Evolutionary conservation across 108 stramenopile species (phyloP), one percentile per base, ranked within the genome.

Genomic region (Cyclostephanos invisitatus): DNA sequence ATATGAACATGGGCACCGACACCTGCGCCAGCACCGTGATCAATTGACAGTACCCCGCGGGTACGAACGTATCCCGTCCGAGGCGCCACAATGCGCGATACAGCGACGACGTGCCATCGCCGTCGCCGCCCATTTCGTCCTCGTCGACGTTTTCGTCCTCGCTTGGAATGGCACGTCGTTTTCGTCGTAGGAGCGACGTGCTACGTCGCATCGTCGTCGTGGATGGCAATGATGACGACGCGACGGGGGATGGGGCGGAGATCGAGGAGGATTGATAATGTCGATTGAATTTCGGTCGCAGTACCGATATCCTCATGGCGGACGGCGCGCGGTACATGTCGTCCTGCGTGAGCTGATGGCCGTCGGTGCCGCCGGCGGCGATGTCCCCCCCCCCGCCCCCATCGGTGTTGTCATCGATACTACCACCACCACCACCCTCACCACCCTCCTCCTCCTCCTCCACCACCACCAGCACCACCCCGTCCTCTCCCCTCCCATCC

Each of bases 21-120:
- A 86, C 73, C 70, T 93, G 91, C 61, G 82, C 84, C 0, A 91
- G 4, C n/a, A 89, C 86, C 3, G 86, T 81, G 7, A 90, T 29
- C 24, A 93, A 62, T 70, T 95, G 83, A 61, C 73, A 93, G 27
- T 86, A 61, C 24, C 88, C 93, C 4, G 93, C 91, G 21, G 86
- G 88, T n/a, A 86, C 14, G 69, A 86, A 92, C 10, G 73, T 80
- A 0, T 84, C 83, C 2, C 59, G 40, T 22, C 84, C 78, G 40
- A 92, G 53, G 0, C 72, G 50, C 85, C 85, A 96, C 29, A 96
- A 67, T 2, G 85, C 80, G 14, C 37, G 50, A 14, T 59, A 6
- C 0, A 73, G 22, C 25, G 66, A n/a, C n/a, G n/a, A n/a, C n/a
- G n/a, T n/a, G n/a, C n/a, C n/a, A 32, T 32, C 32, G 3, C 4